Conservation (phyloP, 2,329 filamentous ascomycete species). For the Cladophialophora exuberans region DNA sequence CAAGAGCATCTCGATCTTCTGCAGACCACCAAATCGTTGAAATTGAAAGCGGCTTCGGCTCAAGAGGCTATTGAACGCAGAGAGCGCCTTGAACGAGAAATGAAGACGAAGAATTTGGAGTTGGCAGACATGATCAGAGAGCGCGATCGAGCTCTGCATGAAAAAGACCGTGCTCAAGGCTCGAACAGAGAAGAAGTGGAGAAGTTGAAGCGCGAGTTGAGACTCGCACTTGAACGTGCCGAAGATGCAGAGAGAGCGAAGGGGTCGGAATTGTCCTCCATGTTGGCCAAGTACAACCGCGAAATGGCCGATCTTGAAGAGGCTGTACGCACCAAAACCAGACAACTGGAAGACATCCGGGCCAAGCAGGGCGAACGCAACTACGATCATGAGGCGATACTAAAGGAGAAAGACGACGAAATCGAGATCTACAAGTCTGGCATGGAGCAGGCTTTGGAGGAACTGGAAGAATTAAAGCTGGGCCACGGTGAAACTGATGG, state of each 20-base stretch:
- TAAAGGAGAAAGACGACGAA: slow-evolving; percentile 96
- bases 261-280: slow-evolving; percentile 89
- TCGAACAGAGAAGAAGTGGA: slow-evolving; percentile 91
- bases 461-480: slow-evolving; percentile 82
- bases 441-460: slow-evolving; percentile 93
- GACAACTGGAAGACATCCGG: slow-evolving; percentile 81
- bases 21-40: slow-evolving; percentile 94
- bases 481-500: slow-evolving; percentile 74
- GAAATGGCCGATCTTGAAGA: slow-evolving; percentile 98
- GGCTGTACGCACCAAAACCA: slow-evolving; percentile 81
- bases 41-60: slow-evolving; percentile 93
- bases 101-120: slow-evolving; percentile 99
- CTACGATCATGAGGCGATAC: slow-evolving; percentile 79
- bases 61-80: slow-evolving; percentile 94
- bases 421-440: slow-evolving; percentile 97
- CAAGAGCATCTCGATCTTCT: slow-evolving; percentile 93
- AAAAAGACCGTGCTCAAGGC: slow-evolving; percentile 84
- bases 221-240: slow-evolving; percentile 85
- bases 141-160: slow-evolving; percentile 87
- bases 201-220: slow-evolving; percentile 89
- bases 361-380: slow-evolving; percentile 77
- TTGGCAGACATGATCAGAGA: slow-evolving; percentile 98
- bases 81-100: slow-evolving; percentile 93
- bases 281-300: slow-evolving; percentile 94
- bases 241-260: slow-evolving; percentile 93